Conservation (phyloP, 2,329 filamentous ascomycete species). For the Pleoardoris graminearum region DNA sequence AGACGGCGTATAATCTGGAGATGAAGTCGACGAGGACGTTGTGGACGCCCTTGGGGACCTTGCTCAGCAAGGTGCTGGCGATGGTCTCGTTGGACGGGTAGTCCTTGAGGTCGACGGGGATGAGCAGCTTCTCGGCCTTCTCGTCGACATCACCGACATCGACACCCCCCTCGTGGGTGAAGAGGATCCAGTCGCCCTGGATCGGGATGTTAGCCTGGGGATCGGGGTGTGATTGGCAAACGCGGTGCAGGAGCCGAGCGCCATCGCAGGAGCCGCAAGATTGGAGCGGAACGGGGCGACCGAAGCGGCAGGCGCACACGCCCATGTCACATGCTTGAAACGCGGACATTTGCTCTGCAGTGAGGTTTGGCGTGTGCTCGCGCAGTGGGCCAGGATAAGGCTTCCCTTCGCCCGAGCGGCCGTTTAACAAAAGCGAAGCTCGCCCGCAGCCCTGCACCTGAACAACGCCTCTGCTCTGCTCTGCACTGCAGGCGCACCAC, state of each 20-base stretch:
- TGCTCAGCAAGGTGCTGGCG: conserved; percentile 79
- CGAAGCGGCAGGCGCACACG: conserved; percentile 17
- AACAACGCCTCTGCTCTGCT: conserved; percentile 14
- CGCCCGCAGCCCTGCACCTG: conserved; percentile 27
- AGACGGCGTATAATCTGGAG: conserved; percentile 95
- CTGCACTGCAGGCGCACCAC: conserved; percentile 13
- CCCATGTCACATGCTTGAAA: conserved; percentile 41
- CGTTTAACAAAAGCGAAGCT: conserved; percentile 40
- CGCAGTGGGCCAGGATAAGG: conserved; percentile 42
- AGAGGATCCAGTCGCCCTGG: conserved; percentile 99
- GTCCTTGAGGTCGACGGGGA: conserved; percentile 90
- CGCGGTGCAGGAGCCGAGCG: conserved; percentile 23
- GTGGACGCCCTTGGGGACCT: conserved; percentile 93
- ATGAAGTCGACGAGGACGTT: conserved; percentile 99
- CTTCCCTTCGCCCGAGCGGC: conserved; percentile 47
- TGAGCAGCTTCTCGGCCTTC: conserved; percentile 97
- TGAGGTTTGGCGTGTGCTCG: conserved; percentile 33
- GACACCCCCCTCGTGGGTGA: conserved; percentile 99
- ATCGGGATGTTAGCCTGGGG: conserved; percentile 37
- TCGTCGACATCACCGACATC: conserved; percentile 98
- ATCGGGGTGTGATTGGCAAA: conserved; percentile 32
- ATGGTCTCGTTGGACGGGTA: conserved; percentile 97
- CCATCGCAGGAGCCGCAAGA: conserved; percentile 40
- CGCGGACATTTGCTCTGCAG: conserved; percentile 34
- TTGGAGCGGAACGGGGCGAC: conserved; percentile 23